These are phyloP conservation scores for Triangularia setosa DNA, from an alignment of 2,329 filamentous ascomycete genomes.

Conservation along the genomic window DNA sequence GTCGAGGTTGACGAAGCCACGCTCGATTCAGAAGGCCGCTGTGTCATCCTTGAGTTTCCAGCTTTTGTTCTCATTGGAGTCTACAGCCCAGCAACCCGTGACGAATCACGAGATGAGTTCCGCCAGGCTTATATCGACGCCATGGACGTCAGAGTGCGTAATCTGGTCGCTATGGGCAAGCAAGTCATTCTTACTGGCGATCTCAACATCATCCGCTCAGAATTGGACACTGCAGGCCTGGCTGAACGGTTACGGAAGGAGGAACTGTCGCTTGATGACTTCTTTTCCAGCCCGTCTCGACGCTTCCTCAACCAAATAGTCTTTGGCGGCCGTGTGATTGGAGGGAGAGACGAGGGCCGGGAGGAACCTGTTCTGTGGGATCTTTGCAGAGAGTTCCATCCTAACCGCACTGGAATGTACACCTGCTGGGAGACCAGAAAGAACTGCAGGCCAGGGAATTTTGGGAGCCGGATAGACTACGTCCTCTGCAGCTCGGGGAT, in stretches of 20 bases:
- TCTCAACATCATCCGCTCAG: slow-evolving; percentile 68
- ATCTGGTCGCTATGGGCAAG: slow-evolving; percentile 76
- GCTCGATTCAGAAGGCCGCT: slow-evolving; percentile 88
- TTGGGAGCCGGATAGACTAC: slow-evolving; percentile 90
- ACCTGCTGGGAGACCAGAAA: slow-evolving; percentile 96
- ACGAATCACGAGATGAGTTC: slow-evolving; percentile 79
- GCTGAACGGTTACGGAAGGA: slow-evolving; percentile 69
- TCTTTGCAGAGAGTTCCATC: slow-evolving; percentile 76
- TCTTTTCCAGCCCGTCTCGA: slow-evolving; percentile 66
- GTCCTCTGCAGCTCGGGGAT: slow-evolving; percentile 77
- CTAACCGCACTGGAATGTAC: slow-evolving; percentile 81
- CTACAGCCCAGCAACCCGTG: slow-evolving; percentile 86
- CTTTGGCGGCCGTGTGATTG: slow-evolving; percentile 64
- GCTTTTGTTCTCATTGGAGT: slow-evolving; percentile 91
- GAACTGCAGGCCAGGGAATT: slow-evolving; percentile 94
- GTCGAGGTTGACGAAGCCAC: slow-evolving; percentile 61
- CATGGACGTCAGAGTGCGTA: slow-evolving; percentile 79
- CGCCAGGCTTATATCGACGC: slow-evolving; percentile 74
- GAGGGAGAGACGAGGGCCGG: slow-evolving; percentile 63
- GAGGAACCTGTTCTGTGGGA: slow-evolving; percentile 76
- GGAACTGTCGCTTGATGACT: slow-evolving; percentile 64
- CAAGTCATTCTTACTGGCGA: slow-evolving; percentile 83
- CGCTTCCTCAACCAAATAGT: slow-evolving; percentile 84
- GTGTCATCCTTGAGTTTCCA: slow-evolving; percentile 86
- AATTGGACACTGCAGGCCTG: slow-evolving; percentile 71